These are phyloP conservation scores for Blastocystis sp. DNA, from an alignment of 352 stramenopile genomes.

Conservation along the genomic window DNA sequence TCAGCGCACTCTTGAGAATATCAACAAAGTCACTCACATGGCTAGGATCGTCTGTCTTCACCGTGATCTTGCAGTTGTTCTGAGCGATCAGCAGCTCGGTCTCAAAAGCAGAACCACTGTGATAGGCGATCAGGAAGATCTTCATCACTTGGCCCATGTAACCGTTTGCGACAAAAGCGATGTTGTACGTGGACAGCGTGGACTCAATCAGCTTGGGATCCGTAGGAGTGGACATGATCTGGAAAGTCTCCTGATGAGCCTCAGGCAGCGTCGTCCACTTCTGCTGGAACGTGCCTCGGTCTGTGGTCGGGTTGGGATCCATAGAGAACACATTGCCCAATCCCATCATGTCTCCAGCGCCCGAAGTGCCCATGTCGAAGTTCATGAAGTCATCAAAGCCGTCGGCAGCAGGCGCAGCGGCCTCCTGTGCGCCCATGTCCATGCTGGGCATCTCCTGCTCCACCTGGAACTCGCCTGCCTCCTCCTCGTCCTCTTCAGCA, in stretches of 20 bases:
- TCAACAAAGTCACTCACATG: slow-evolving; percentile 46
- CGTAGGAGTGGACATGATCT: slow-evolving; percentile 16
- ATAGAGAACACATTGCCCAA: background rate
- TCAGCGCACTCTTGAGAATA: slow-evolving; percentile 58
- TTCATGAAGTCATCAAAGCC: slow-evolving; percentile 60
- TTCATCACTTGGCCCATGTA: slow-evolving; percentile 61
- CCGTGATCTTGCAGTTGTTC: slow-evolving; percentile 62
- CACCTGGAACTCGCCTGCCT: slow-evolving; percentile 67
- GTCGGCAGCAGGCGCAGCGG: slow-evolving; percentile 61
- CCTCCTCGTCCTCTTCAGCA: slow-evolving; percentile 66
- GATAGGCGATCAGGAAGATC: slow-evolving; percentile 52
- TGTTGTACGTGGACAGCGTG: background rate
- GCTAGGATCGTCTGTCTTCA: slow-evolving; percentile 50
- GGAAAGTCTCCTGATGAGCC: slow-evolving; percentile 52
- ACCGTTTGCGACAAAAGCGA: slow-evolving; percentile 51
- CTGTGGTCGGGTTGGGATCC: background rate
- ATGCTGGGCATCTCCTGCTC: slow-evolving; percentile 65
- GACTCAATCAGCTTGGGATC: slow-evolving; percentile 34
- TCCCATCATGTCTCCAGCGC: background rate
- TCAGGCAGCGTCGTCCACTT: slow-evolving; percentile 58
- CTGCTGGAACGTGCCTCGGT: slow-evolving; percentile 50
- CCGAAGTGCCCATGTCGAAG: slow-evolving; percentile 11
- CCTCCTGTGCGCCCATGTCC: slow-evolving; percentile 63
- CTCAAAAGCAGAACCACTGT: background rate
- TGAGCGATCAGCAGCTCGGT: slow-evolving; percentile 52